These are phyloP conservation scores for Asterionellopsis glacialis DNA, from an alignment of 108 stramenopile genomes.

Conservation along the genomic window DNA sequence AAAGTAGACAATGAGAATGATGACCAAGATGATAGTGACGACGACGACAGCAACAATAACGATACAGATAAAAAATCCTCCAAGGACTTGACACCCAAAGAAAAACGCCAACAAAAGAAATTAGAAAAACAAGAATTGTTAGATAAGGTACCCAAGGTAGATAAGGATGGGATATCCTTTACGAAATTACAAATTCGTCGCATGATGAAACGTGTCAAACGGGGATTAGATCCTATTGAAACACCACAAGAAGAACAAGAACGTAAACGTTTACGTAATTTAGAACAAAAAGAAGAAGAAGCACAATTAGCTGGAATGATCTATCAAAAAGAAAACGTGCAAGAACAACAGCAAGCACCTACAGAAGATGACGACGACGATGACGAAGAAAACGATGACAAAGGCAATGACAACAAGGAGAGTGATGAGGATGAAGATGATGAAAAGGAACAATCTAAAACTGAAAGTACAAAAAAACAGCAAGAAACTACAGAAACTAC, in stretches of 20 bases:
- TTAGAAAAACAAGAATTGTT: slow-evolving; percentile 34
- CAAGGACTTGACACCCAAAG: neutral
- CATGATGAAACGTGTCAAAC: slow-evolving; percentile 80
- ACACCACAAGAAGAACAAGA: slow-evolving; percentile 72
- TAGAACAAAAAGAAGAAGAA: slow-evolving; percentile 54
- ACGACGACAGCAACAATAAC: neutral
- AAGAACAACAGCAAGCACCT: too few species aligned
- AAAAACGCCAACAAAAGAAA: slow-evolving; percentile 4
- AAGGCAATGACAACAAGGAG: slow-evolving; percentile 10
- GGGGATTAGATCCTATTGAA: slow-evolving; percentile 65
- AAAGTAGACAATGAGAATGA: neutral
- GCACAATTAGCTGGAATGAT: slow-evolving; percentile 40
- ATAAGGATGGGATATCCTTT: slow-evolving; percentile 67
- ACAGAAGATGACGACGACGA: slow-evolving; percentile 5
- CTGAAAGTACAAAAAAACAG: slow-evolving; percentile 8
- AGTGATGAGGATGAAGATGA: slow-evolving; percentile 10
- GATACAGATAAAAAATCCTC: neutral
- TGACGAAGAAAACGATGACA: slow-evolving; percentile 20
- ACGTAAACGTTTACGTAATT: slow-evolving; percentile 33
- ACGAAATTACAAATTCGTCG: slow-evolving; percentile 79
- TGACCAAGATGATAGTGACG: neutral
- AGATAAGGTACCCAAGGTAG: slow-evolving; percentile 38
- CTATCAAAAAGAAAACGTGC: slow-evolving; percentile 9
- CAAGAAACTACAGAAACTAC: slow-evolving; percentile 4
- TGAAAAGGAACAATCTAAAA: slow-evolving; percentile 7